Conservation (phyloP, 1,284 basidiomycete species). For the Cutaneotrichosporon spelunceum region DNA sequence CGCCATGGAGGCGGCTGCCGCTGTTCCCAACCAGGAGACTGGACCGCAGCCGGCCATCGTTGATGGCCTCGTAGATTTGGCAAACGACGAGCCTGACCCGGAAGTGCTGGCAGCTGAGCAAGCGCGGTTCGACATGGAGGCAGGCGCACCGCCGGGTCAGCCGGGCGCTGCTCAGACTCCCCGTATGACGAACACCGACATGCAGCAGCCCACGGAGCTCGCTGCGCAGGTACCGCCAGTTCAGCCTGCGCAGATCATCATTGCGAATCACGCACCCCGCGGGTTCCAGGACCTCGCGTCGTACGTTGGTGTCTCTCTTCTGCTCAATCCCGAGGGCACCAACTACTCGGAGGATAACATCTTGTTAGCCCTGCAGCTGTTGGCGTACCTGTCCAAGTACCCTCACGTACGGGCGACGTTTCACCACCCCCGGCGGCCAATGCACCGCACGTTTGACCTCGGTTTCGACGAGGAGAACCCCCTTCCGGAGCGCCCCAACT, state of each 20-base stretch:
- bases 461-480: slow-evolving; percentile 31
- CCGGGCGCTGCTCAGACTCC: slow-evolving; percentile 44
- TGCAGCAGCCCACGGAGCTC: slow-evolving; percentile 23
- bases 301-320: slow-evolving; percentile 43
- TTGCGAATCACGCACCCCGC: slow-evolving; percentile 50
- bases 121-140: slow-evolving; percentile 45
- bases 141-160: slow-evolving; percentile 48
- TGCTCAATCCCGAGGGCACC: slow-evolving; percentile 52
- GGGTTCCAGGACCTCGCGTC: slow-evolving; percentile 50
- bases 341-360: slow-evolving; percentile 91
- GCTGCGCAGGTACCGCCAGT: slow-evolving; percentile 20
- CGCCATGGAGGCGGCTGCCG: slow-evolving; percentile 23
- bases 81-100: slow-evolving; percentile 39
- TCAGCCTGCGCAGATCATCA: slow-evolving; percentile 46
- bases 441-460: slow-evolving; percentile 51
- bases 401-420: slow-evolving; percentile 96
- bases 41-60: slow-evolving; percentile 34
- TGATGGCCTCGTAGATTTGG: slow-evolving; percentile 26
- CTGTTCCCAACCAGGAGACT: slow-evolving; percentile 31
- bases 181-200: slow-evolving; percentile 28
- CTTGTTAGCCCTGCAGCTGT: slow-evolving; percentile 79
- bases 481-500: slow-evolving; percentile 47
- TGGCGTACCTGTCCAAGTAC: slow-evolving; percentile 97
- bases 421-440: slow-evolving; percentile 68
- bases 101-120: slow-evolving; percentile 46